Evolutionary conservation across 257 asterid species (phyloP), one percentile per base, ranked within the genome.

Genomic region (Solanum gracilifrons): DNA sequence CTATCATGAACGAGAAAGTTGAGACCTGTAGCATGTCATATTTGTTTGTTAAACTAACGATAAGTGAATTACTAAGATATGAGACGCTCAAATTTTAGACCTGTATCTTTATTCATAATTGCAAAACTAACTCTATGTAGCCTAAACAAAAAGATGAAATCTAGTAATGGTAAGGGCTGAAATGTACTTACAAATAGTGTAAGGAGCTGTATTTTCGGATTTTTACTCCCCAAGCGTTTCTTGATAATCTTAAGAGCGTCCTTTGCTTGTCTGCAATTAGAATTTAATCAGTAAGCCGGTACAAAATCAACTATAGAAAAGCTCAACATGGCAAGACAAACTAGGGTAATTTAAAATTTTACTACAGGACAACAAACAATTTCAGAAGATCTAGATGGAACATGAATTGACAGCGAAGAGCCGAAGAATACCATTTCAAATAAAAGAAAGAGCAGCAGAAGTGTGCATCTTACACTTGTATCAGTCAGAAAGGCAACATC

Each of bases 191-290:
- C 99, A 90, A 96, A 94, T 88, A 97, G 92, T 0, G 97, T 91
- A 88, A 97, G 99, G 87, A 96, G 94, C 92, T 97, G 99, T 88
- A 92, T 95, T 89, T 97, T 95, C 51, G 98, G 98, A 91, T 93
- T 97, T 89, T 96, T 97, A 86, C 89, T 92, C 88, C 93, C 98
- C 79, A 97, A 88, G 71, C 94, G 96, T 91, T 97, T 96, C 96
- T 97, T 97, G 87, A 97, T 90, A 89, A 91, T 90, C 96, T 97
- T 97, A 89, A 97, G 89, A 41, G 97, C 99, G 85, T 96, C 98
- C 93, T 97, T 97, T 25, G 97, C 88, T 91, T 97, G 99, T 91
- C 99, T 97, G 94, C 86, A 90, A 85, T 88, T 82, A 76, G 89
- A 88, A 37, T 66, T 86, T 41, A 46, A 82, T 83, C 69, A n/a